Conservation (phyloP, 2,329 filamentous ascomycete genomes). For the Alternaria conjuncta region DNA sequence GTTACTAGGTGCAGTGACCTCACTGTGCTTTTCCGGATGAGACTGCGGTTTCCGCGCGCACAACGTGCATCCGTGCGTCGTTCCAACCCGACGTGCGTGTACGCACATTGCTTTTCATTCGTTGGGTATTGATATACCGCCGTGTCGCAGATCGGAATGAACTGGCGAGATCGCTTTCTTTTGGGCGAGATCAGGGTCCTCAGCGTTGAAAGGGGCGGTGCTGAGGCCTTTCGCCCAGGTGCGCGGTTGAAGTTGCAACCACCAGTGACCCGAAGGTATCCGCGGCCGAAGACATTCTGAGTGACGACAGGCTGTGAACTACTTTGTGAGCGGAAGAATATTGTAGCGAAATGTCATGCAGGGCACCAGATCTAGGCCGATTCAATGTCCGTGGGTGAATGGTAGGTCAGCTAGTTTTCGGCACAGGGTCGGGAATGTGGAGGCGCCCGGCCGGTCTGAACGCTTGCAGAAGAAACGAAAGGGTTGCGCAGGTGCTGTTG, state of each 20-base stretch:
- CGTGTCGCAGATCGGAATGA: conserved; percentile 1
- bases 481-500: conserved; percentile 1
- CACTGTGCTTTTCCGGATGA: conserved; percentile 8
- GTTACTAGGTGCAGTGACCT: conserved; percentile 9
- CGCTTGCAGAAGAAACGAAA: background rate
- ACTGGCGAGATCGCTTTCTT: conserved; percentile 1
- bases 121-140: conserved; percentile 3
- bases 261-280: conserved; percentile 10
- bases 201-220: background rate
- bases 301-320: conserved; percentile 5
- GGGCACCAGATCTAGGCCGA: background rate
- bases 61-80: conserved; percentile 11
- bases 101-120: conserved; percentile 2
- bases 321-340: background rate
- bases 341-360: background rate
- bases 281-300: conserved; percentile 20
- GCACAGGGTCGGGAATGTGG: conserved; percentile 4
- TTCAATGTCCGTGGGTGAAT: background rate
- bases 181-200: conserved; percentile 2
- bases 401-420: conserved; percentile 1
- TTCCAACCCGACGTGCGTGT: conserved; percentile 6
- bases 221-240: conserved; percentile 4
- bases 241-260: conserved; percentile 4
- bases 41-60: background rate
- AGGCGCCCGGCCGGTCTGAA: background rate